Percentiles rank a stretch among this genome's conserved stretches.
Conservation (phyloP, 768 basidiomycete genomes). For the Trametes maxima region DNA sequence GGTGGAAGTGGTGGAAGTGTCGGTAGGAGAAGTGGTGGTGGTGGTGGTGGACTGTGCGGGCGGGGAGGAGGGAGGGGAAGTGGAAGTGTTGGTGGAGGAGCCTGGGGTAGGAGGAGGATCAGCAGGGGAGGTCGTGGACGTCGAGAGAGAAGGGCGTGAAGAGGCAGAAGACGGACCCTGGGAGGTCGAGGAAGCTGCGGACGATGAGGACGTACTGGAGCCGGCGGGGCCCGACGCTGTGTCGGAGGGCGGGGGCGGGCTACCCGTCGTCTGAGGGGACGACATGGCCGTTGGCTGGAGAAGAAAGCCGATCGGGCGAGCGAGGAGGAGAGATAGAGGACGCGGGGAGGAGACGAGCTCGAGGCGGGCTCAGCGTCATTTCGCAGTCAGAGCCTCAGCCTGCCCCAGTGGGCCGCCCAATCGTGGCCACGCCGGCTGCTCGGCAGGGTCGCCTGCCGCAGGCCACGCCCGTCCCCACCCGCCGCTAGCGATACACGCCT, state of each 20-base stretch:
- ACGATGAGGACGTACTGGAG: constrained; percentile 8
- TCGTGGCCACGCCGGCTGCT: no score
- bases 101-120: constrained; percentile 12
- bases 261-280: constrained; percentile 1
- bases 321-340: background rate
- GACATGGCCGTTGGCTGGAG: constrained; percentile 20
- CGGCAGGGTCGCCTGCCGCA: background rate
- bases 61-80: constrained; percentile 3
- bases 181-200: constrained; percentile 3
- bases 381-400: background rate
- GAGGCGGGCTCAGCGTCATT: constrained; percentile 8
- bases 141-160: background rate
- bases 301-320: background rate
- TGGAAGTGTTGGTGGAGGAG: constrained; percentile 7
- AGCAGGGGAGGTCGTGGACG: constrained; percentile 6
- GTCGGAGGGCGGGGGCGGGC: constrained; percentile 1
- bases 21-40: constrained; percentile 6
- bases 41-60: constrained; percentile 2
- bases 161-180: constrained; percentile 4
- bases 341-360: background rate
- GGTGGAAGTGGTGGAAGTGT: background rate
- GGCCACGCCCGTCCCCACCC: background rate
- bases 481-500: background rate
- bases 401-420: background rate
- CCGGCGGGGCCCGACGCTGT: background rate